Base-by-base conservation (phyloP, 345 rosid genomes). In the Citrus maxima region DNA sequence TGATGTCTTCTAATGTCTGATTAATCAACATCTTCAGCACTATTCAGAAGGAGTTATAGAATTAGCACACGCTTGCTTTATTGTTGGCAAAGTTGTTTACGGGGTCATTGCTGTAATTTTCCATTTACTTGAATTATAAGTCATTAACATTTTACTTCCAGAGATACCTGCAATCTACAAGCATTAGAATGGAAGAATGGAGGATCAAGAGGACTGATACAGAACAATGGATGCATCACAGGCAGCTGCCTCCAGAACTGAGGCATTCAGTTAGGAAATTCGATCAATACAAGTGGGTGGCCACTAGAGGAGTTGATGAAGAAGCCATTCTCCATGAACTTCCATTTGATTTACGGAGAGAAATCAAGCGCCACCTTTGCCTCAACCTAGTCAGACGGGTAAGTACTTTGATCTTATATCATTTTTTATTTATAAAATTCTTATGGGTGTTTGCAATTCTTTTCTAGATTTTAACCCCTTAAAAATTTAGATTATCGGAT, bases 231-330 rank as follows among this genome's bases (percentile, higher is more conserved):
- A 80, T 75, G 82, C 74, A 60, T 40, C 82, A 80, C 55, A 66
- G 85, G 22, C 83, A 79, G 61, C 78, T 83, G 40, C 85, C 85
- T 25, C 71, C 67, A 62, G 76, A 83, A 19, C 74, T 80, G 22
- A 72, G 78, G 60, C 25, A 77, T 22, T 72, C 73, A 28, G 71
- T 79, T 56, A 46, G 80, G 75, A 62, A 37, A 22, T 83, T 70
- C 55, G 75, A 70, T 55, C 80, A 83, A 56, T 76, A 79, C 65
- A 73, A 80, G 72, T 79, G 85, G 85, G 62, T 67, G 35, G 70
- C 82, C 10, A 83, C 85, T 18, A 58, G 80, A 18, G 82, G 85
- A 8, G 80, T 83, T 18, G 65, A 79, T 65, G 85, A 83, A 67
- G 85, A 76, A 37, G 71, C 69, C 77, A 32, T 83, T 42, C 76